Base-by-base conservation (phyloP, 1,284 basidiomycete species). In the Cystobasidium pallidum region DNA sequence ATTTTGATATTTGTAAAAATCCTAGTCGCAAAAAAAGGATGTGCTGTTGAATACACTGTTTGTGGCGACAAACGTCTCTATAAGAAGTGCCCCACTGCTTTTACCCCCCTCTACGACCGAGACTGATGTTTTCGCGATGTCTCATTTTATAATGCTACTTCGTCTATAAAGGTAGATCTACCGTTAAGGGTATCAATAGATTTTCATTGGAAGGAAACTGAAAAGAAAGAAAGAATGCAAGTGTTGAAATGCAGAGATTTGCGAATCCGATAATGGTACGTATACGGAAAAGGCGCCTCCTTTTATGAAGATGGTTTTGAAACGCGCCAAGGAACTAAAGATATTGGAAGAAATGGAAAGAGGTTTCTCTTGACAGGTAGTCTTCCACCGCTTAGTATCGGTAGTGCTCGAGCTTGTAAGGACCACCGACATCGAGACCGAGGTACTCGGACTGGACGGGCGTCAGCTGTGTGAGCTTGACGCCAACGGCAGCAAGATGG, bases 371-470 rank as follows among this genome's bases (percentile, higher is more conserved):
- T 39, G 36, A 39, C 36, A 39, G n/a, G 54, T 21, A 57, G 30
- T 57, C 58, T 39, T 28, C 26, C 36, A 15, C 13, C 67, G 58
- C 51, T 55, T 71, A 71, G 61, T 71, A 71, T 71, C 68, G 45
- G 67, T 70, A 70, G 67, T 73, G 66, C 24, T 30, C 28, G 45
- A 70, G 76, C 79, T 83, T 99, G 90, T 94, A 98, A 66, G 95
- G 94, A 73, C 95, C 94, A 75, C 87, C 83, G 80, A 87, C 83
- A 75, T 92, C 91, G 76, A 98, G 88, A 83, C 94, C 94, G 78
- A 99, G 88, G 87, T 99, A 99, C 74, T 86, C 85, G 79, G 92
- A 88, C 85, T 99, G 95, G 34, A 70, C 67, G 7, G 67, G 67
- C 24, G 67, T 70, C 21, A 70, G 57, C 43, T 34, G 26, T 15